Evolutionary conservation across 176 grass and related monocot genomes (phyloP).

Genomic region (Rhynchospora breviuscula): DNA sequence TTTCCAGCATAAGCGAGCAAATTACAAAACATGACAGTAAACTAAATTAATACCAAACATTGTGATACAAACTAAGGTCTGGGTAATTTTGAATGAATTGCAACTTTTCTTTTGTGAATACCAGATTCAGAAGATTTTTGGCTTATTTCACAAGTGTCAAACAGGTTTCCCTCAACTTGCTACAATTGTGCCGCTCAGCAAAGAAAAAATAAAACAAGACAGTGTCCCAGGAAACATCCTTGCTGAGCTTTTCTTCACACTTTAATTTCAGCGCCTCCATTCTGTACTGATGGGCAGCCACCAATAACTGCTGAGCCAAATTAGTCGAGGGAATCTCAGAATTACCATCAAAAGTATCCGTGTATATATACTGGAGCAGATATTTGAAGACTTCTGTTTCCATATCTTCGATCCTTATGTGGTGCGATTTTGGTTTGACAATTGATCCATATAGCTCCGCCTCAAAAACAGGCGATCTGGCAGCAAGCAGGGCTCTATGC

Average conservation of each 20-base stretch:
- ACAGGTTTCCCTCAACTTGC: slow-evolving; percentile 37
- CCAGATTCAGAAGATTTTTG: slow-evolving; percentile 22
- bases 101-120: slow-evolving; percentile 9
- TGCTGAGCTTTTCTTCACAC: slow-evolving; percentile 31
- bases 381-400: slow-evolving; percentile 18
- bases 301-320: slow-evolving; percentile 27
- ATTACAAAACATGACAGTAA: neutral
- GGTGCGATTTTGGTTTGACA: neutral
- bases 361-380: slow-evolving; percentile 47
- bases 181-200: slow-evolving; percentile 41
- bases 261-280: slow-evolving; percentile 37
- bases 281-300: slow-evolving; percentile 27
- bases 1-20: neutral
- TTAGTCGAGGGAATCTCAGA: neutral
- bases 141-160: slow-evolving; percentile 21
- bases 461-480: slow-evolving; percentile 26
- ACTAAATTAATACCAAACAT: neutral
- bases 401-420: slow-evolving; percentile 11
- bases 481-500: neutral
- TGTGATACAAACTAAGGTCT: neutral
- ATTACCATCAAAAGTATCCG: neutral
- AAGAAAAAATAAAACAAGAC: slow-evolving; percentile 19
- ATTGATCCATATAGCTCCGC: slow-evolving; percentile 23
- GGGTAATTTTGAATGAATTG: neutral
- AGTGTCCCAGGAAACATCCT: slow-evolving; percentile 20